Conservation (phyloP, 2,329 filamentous ascomycete species). For the Xylaria sp. region DNA sequence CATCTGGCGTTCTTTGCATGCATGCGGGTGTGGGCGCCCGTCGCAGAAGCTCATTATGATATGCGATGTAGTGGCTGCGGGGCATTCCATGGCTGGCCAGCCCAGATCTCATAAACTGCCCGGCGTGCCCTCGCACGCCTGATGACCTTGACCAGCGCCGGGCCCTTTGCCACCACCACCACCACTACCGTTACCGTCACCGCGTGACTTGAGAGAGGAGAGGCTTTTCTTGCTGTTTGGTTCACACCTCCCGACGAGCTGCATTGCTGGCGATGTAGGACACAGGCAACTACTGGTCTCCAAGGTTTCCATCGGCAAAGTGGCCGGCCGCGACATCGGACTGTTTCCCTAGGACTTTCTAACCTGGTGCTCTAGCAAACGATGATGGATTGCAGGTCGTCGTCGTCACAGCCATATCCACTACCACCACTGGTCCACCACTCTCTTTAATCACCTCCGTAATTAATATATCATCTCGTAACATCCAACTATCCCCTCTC, state of each 20-base stretch:
- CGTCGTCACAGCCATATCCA: constrained; percentile 23
- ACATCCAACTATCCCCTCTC: constrained; percentile 14
- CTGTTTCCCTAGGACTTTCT: no score
- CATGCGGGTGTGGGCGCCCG: constrained; percentile 30
- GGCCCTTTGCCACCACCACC: constrained; percentile 25
- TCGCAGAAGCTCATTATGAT: constrained; percentile 38
- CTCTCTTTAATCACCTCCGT: constrained; percentile 26
- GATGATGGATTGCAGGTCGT: constrained; percentile 34
- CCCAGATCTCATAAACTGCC: constrained; percentile 35
- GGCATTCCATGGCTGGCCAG: constrained; percentile 31
- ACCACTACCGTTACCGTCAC: no score
- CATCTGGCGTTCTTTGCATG: constrained; percentile 16
- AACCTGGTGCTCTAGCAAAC: constrained; percentile 12
- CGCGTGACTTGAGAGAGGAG: constrained; percentile 24
- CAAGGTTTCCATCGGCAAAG: constrained; percentile 25
- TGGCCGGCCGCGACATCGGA: constrained; percentile 19
- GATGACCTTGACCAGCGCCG: constrained; percentile 27
- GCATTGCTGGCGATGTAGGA: constrained; percentile 41
- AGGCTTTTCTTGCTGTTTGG: constrained; percentile 23
- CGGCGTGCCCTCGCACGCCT: constrained; percentile 19
- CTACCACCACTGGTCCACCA: constrained; percentile 19
- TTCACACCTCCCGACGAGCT: constrained; percentile 30
- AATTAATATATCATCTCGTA: constrained; percentile 22
- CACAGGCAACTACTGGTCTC: constrained; percentile 32
- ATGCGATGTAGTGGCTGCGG: constrained; percentile 36